Conservation (phyloP, 306 rosid genomes). For the Amphicarpaea edgeworthii region DNA sequence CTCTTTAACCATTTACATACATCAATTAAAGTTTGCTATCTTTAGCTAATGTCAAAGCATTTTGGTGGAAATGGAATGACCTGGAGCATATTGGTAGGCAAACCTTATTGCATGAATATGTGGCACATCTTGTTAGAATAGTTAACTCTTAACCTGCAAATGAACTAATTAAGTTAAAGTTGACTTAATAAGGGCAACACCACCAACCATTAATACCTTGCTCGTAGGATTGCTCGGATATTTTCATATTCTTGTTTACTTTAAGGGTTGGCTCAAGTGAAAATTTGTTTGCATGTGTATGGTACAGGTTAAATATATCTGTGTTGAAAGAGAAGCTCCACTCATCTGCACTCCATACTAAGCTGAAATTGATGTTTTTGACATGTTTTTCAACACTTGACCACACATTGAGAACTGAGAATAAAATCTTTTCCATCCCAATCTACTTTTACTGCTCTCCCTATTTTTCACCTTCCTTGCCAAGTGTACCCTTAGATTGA, state of each 20-base stretch:
- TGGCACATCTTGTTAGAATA: conserved; percentile 32
- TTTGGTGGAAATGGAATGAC: conserved; percentile 25
- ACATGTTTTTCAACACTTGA: conserved; percentile 14
- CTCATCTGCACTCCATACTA: no score
- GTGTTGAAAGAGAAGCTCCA: no score
- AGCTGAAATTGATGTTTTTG: conserved; percentile 24
- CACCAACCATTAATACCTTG: conserved; percentile 28
- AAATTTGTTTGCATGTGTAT: neutral
- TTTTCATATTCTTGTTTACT: conserved; percentile 26
- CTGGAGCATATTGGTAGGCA: conserved; percentile 25
- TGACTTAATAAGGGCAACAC: conserved; percentile 22
- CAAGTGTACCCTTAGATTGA: conserved; percentile 26
- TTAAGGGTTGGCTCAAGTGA: conserved; percentile 23
- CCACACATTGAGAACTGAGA: conserved; percentile 1
- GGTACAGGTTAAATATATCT: no score
- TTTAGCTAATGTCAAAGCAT: conserved; percentile 2
- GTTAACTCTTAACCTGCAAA: conserved; percentile 36
- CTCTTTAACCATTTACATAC: no score
- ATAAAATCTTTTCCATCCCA: conserved; percentile 19
- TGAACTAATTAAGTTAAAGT: conserved; percentile 13
- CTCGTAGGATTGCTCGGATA: conserved; percentile 6
- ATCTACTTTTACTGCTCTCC: conserved; percentile 23
- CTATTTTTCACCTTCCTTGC: conserved; percentile 25
- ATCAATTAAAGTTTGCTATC: conserved; percentile 27
- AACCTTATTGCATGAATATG: conserved; percentile 25